Percentiles rank a stretch among this genome's conserved stretches.
Evolutionary conservation across 2,329 filamentous ascomycete genomes (phyloP).

Genomic region (Albifimbria verrucaria): DNA sequence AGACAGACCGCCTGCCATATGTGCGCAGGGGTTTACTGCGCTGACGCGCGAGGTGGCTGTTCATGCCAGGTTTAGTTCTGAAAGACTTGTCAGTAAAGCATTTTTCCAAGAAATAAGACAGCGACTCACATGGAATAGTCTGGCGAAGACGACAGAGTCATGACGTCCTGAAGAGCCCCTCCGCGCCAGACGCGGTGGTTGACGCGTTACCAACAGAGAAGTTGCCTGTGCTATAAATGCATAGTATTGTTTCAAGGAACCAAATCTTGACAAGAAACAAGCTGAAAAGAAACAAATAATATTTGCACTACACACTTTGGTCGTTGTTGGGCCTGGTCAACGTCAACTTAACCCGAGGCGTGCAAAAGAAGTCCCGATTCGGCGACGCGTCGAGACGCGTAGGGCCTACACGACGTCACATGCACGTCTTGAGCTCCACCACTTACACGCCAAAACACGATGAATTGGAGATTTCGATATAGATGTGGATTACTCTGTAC

Average conservation of each 20-base stretch:
- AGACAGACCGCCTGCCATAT: constrained; percentile 32
- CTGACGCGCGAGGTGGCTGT: constrained; percentile 16
- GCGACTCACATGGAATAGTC: constrained; percentile 25
- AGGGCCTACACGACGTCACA: not conserved
- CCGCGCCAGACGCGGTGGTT: not conserved
- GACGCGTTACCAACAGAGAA: not conserved
- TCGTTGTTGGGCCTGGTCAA: too few species aligned
- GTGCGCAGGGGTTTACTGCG: constrained; percentile 35
- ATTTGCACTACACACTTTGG: not conserved
- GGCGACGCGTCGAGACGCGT: not conserved
- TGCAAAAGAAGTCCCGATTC: not conserved
- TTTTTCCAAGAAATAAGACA: not conserved
- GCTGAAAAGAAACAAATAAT: not conserved
- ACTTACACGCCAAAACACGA: too few species aligned
- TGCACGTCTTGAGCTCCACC: too few species aligned
- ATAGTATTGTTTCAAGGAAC: not conserved
- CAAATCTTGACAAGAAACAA: not conserved
- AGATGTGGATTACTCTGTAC: too few species aligned
- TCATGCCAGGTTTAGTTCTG: constrained; percentile 29
- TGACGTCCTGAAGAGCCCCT: not conserved
- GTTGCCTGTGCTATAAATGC: not conserved
- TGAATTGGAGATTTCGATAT: too few species aligned
- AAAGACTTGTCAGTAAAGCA: constrained; percentile 5
- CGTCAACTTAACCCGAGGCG: too few species aligned
- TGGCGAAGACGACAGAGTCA: constrained; percentile 16